These are phyloP conservation scores for Pseudoscleropodium purum DNA, from an alignment of 225 moss, liverwort and hornwort genomes.

Conservation along the genomic window DNA sequence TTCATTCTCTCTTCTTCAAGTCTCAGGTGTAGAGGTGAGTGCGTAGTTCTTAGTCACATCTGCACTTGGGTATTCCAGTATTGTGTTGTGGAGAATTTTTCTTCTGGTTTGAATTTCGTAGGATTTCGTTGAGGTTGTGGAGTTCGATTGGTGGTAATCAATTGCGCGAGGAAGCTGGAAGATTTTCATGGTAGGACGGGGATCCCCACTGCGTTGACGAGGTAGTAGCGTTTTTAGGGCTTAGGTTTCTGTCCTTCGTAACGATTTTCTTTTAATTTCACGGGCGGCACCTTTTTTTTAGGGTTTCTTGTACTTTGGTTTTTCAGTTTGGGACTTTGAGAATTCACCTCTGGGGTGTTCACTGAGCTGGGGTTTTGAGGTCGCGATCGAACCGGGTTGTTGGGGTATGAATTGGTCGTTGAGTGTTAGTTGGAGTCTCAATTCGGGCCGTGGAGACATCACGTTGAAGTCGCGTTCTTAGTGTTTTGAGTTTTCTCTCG, in stretches of 20 bases:
- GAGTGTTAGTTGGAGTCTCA: not conserved
- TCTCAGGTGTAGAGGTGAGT: not conserved
- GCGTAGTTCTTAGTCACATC: not conserved
- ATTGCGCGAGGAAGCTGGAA: not conserved
- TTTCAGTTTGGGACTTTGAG: not conserved
- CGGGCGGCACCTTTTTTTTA: not conserved
- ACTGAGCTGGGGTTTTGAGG: not conserved
- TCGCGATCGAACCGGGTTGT: not conserved
- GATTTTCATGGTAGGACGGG: not conserved
- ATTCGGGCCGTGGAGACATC: not conserved
- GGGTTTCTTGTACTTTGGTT: not conserved
- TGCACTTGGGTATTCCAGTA: not conserved
- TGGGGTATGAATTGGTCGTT: not conserved
- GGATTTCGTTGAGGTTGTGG: not conserved
- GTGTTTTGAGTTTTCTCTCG: not conserved
- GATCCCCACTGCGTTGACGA: not conserved
- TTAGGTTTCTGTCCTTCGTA: not conserved
- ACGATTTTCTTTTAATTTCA: not conserved
- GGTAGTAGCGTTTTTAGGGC: too few relatives aligned
- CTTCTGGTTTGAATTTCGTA: not conserved
- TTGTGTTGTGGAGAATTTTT: not conserved
- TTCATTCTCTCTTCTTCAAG: not conserved
- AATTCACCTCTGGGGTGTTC: not conserved
- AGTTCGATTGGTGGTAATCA: not conserved
- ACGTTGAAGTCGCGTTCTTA: not conserved